Evolutionary conservation across 2,329 filamentous ascomycete genomes (phyloP), one percentile per base, ranked within the genome.

Genomic region (Fusarium poae): DNA sequence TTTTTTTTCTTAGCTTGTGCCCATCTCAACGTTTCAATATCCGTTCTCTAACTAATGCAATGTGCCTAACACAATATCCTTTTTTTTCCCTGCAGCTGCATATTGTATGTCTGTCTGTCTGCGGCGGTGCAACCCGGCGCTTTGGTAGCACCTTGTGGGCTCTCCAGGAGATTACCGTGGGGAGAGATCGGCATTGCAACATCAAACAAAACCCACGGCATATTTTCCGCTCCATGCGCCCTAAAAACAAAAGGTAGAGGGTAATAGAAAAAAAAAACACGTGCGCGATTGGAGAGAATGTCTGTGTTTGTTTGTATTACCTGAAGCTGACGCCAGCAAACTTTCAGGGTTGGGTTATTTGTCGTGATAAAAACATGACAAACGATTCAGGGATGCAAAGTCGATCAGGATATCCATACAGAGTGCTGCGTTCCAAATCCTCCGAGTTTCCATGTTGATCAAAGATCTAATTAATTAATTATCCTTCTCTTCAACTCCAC

Each of bases 141-240:
- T 43, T 23, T 51, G 34, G 20, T 21, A 39, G 32, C 48, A 61
- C 43, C 54, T 53, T 70, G 54, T 56, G 67, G 59, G 42, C 55
- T 53, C 18, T 20, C 27, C 60, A 62, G 61, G 68, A 71, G 56
- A 71, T 71, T 71, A 15, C 65, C 10, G 18, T 66, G 68, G 68
- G 51, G 54, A 48, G 35, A 62, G 68, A 71, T 71, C 68, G 32
- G 43, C 67, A 62, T 34, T 65, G 29, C 23, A 11, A 46, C 54
- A 34, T 18, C 42, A 39, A 42, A 46, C 29, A 42, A 42, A 25
- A 18, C 27, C 11, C 32, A 35, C 20, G 64, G 40, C 20, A 23
- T 18, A 29, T 49, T 20, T 52, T 44, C 58, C 61, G 48, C 35
- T 43, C 15, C 20, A 35, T 13, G 23, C 62, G 23, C 29, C 43